Base-by-base conservation (phyloP, 257 asterid genomes). In the Coffea canephora region DNA sequence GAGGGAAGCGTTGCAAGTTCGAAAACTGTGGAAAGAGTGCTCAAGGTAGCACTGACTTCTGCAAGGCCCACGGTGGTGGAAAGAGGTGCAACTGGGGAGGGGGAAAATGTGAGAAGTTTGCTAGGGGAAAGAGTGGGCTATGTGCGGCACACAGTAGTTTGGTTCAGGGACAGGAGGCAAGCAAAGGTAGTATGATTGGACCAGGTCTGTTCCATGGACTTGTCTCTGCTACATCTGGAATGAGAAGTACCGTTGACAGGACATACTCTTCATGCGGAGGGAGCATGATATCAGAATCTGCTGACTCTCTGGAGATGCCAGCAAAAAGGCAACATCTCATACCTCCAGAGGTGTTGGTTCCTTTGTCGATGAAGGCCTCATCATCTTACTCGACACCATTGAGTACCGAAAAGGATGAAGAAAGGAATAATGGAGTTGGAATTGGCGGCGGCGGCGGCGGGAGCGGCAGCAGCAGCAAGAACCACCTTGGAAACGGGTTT, bases 21-120 rank as follows among this genome's bases (percentile, higher is more conserved):
- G 98, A 91, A n/a, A 89, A 88, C 82, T 94, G 98, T 41, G 97
- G 88, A 74, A 94, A 93, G 89, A 93, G 97, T 49, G 98, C 98
- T 45, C 98, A 94, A 82, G 98, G 98, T 4, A 91, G 98, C 85
- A 94, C 98, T 0, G 97, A 94, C 71, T 91, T 91, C 77, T 94
- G 98, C 89, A 94, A 94, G 82, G 97, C 98, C 4, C 98, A 94
- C 6, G 98, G 98, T 27, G 98, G 98, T 55, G 98, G 98, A 9
- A 94, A 93, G 89, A 86, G 97, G 85, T 94, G 98, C 80, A 87
- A 77, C 46, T 94, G 97, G 96, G 96, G 88, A 1, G 92, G 85
- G 16, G 97, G 96, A 31, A 89, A 90, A 79, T 95, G 98, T 19
- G 97, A 93, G 74, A 95, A 93, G 43, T 95, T 95, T 73, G 98